phyloP scores from a whole-genome alignment of 23 red algal genomes.

The Cyanidioschyzon merolae region DNA sequence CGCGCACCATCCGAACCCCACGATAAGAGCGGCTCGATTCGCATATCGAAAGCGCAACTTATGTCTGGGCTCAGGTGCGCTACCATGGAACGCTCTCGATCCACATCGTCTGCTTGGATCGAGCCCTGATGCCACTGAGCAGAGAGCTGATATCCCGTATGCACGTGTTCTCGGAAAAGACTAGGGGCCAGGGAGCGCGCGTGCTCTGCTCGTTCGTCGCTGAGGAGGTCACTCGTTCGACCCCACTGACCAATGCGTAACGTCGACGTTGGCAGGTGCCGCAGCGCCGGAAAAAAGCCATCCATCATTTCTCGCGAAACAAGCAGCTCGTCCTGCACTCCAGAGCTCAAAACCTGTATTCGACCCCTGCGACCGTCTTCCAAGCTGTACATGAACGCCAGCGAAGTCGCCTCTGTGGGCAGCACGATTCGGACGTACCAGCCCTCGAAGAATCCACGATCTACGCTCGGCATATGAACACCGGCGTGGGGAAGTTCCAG shows the following conservation, averaged over 20 bases:
- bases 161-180: neutral
- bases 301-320: neutral
- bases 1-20: conserved; percentile 25
- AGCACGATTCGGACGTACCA: conserved; percentile 14
- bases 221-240: neutral
- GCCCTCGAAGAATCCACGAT: conserved; percentile 5
- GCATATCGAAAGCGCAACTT: conserved; percentile 11
- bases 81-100: neutral
- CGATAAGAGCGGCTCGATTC: neutral
- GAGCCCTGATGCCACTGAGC: neutral
- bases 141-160: neutral
- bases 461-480: neutral
- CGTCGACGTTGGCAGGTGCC: neutral
- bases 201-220: neutral
- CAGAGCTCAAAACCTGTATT: neutral
- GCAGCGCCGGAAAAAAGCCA: neutral
- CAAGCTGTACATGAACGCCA: conserved; percentile 11
- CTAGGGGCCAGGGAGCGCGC: neutral
- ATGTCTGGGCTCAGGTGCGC: neutral
- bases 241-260: neutral
- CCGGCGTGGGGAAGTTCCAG: neutral
- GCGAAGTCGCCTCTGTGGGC: neutral
- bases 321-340: neutral
- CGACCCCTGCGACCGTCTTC: neutral
- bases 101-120: neutral